A percentile compares a stretch with the other conserved stretches of the same genome.
phyloP scores from a whole-genome alignment of 1,139 yeast species.

The Ogataea hybrid region DNA sequence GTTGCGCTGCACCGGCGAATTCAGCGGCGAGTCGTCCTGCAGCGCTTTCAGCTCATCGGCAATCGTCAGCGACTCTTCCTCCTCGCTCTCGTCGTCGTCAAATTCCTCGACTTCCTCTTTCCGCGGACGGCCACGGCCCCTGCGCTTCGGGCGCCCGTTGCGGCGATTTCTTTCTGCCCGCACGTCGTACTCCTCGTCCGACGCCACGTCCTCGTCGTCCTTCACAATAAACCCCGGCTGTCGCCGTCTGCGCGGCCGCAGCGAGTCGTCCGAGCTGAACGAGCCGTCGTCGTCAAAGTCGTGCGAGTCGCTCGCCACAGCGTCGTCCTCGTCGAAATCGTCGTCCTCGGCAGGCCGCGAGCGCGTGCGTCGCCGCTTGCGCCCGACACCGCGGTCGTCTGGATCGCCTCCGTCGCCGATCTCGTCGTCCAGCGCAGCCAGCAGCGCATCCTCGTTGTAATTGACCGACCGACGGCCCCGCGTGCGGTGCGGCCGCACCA shows the following conservation, averaged over 20 bases:
- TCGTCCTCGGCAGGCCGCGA: conserved; percentile 26
- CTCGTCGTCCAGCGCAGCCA: conserved; percentile 27
- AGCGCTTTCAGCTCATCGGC: conserved; percentile 31
- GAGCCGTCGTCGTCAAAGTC: conserved; percentile 23
- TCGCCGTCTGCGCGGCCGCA: conserved; percentile 19
- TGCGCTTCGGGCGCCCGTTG: conserved; percentile 13
- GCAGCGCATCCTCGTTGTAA: conserved; percentile 32
- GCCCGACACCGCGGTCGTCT: conserved; percentile 20
- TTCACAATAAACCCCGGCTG: conserved; percentile 26
- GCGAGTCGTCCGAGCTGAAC: conserved; percentile 20
- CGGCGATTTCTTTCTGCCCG: conserved; percentile 9
- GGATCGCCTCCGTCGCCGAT: conserved; percentile 27
- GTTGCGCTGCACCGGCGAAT: conserved; percentile 46
- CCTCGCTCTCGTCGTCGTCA: conserved; percentile 34
- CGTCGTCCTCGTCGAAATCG: conserved; percentile 21
- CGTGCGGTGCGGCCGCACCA: conserved; percentile 25
- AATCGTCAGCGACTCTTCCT: conserved; percentile 25
- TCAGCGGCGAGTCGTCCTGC: conserved; percentile 44
- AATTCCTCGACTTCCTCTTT: conserved; percentile 26
- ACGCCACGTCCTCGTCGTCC: conserved; percentile 25
- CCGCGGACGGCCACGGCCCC: conserved; percentile 13
- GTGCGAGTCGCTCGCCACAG: conserved; percentile 16
- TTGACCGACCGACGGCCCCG: conserved; percentile 29
- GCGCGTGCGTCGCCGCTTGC: conserved; percentile 11
- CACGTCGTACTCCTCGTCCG: conserved; percentile 20